These are phyloP conservation scores for Hericium coralloides DNA, from an alignment of 768 basidiomycete species.

Conservation along the genomic window DNA sequence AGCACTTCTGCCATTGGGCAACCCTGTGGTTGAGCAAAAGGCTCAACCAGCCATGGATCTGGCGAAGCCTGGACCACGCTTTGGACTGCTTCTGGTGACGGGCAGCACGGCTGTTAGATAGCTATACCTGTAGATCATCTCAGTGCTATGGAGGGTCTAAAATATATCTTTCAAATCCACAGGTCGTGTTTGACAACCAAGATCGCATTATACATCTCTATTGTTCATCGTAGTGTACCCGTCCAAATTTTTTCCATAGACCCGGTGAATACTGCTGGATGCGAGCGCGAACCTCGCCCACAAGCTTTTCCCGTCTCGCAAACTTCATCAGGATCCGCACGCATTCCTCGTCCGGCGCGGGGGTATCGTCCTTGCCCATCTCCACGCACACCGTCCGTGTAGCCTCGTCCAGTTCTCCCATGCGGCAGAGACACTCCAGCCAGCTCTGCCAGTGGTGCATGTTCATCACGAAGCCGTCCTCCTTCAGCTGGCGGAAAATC, in stretches of 20 bases:
- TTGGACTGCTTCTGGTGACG: conserved; percentile 66
- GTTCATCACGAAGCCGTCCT: conserved; percentile 44
- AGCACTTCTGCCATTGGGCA: conserved; percentile 42
- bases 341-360: conserved; percentile 40
- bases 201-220: neutral
- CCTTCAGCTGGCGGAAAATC: conserved; percentile 32
- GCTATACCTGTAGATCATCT: conserved; percentile 6
- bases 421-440: conserved; percentile 80
- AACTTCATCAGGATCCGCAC: conserved; percentile 37
- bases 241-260: conserved; percentile 6
- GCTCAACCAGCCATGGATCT: conserved; percentile 53
- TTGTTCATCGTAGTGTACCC: conserved; percentile 1
- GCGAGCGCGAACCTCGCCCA: conserved; percentile 7
- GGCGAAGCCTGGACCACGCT: conserved; percentile 64
- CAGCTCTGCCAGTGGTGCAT: conserved; percentile 72
- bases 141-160: neutral
- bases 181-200: neutral
- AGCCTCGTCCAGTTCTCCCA: conserved; percentile 59
- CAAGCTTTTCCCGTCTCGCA: conserved; percentile 2
- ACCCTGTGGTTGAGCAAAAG: conserved; percentile 41
- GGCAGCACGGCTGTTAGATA: conserved; percentile 31
- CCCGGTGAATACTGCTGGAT: conserved; percentile 11
- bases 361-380: conserved; percentile 44
- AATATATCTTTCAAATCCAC: too few species aligned
- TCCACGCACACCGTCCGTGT: conserved; percentile 51